These are phyloP conservation scores for Pythium scleroteichum DNA, from an alignment of 352 stramenopile genomes.

Conservation along the genomic window DNA sequence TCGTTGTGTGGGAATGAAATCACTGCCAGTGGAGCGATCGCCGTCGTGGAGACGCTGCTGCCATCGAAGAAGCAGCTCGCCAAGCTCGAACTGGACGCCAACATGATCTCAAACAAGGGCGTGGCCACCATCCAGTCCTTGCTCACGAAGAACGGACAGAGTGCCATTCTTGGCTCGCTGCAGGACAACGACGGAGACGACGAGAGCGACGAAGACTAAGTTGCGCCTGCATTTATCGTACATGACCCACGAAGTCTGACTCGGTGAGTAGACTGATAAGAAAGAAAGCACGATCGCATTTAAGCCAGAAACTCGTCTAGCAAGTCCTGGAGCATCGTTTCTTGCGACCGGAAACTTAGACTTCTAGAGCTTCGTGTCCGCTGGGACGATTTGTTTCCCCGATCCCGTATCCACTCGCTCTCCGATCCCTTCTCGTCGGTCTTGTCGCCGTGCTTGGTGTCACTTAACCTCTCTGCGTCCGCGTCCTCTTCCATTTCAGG, in stretches of 20 bases:
- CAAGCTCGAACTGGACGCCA: slow-evolving; percentile 63
- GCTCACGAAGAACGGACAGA: slow-evolving; percentile 49
- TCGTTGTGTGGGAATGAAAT: slow-evolving; percentile 77
- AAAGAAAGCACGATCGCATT: neutral
- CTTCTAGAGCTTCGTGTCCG: slow-evolving; percentile 14
- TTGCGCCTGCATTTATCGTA: too few relatives aligned
- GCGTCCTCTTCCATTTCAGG: slow-evolving; percentile 38
- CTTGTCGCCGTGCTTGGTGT: slow-evolving; percentile 18
- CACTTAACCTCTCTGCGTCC: slow-evolving; percentile 7
- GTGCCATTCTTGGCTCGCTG: slow-evolving; percentile 64
- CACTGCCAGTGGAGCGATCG: slow-evolving; percentile 67
- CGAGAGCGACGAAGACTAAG: slow-evolving; percentile 49
- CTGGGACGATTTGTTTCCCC: neutral
- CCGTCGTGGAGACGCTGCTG: slow-evolving; percentile 49
- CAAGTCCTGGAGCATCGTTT: slow-evolving; percentile 63
- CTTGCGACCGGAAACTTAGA: slow-evolving; percentile 29
- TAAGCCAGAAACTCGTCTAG: slow-evolving; percentile 68
- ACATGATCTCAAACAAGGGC: slow-evolving; percentile 77
- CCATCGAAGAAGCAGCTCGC: slow-evolving; percentile 41
- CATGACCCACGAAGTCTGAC: too few relatives aligned
- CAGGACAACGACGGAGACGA: slow-evolving; percentile 84
- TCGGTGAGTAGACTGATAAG: neutral
- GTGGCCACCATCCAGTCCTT: slow-evolving; percentile 44
- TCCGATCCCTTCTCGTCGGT: slow-evolving; percentile 6
- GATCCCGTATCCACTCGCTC: slow-evolving; percentile 18